phyloP scores from a whole-genome alignment of 495 filamentous ascomycete species.

The Tuber aestivum region DNA sequence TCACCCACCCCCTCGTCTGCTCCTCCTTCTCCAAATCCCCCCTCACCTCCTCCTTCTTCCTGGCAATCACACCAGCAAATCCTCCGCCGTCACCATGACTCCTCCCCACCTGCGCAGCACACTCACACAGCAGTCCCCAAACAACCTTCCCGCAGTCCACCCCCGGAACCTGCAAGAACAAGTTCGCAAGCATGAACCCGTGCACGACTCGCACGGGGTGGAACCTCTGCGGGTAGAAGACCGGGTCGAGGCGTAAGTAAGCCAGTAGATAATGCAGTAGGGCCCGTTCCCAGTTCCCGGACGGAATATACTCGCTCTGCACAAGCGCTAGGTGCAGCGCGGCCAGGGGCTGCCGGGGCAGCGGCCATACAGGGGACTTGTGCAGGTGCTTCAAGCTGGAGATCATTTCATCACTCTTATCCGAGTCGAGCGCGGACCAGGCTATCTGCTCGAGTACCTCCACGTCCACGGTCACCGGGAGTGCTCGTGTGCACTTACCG shows the following conservation, averaged over 20 bases:
- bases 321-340: conserved; percentile 27
- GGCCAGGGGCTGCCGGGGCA: conserved; percentile 30
- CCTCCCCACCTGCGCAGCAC: conserved; percentile 25
- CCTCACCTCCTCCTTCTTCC: conserved; percentile 31
- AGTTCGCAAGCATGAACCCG: conserved; percentile 30
- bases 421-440: conserved; percentile 9
- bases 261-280: conserved; percentile 27
- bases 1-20: conserved; percentile 20
- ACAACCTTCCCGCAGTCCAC: conserved; percentile 35
- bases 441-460: conserved; percentile 14
- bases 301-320: conserved; percentile 22
- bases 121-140: conserved; percentile 32
- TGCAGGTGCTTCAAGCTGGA: conserved; percentile 20
- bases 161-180: conserved; percentile 31
- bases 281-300: conserved; percentile 20
- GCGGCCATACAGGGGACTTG: conserved; percentile 15
- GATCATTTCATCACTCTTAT: neutral
- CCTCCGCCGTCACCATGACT: conserved; percentile 27
- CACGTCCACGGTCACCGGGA: neutral
- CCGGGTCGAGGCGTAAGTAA: conserved; percentile 25
- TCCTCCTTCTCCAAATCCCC: conserved; percentile 33
- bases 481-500: conserved; percentile 9
- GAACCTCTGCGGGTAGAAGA: conserved; percentile 31
- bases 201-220: conserved; percentile 34
- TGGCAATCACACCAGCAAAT: conserved; percentile 24